Evolutionary conservation across 805 yeast species (phyloP).

Genomic region (Wickerhamiella azyma): DNA sequence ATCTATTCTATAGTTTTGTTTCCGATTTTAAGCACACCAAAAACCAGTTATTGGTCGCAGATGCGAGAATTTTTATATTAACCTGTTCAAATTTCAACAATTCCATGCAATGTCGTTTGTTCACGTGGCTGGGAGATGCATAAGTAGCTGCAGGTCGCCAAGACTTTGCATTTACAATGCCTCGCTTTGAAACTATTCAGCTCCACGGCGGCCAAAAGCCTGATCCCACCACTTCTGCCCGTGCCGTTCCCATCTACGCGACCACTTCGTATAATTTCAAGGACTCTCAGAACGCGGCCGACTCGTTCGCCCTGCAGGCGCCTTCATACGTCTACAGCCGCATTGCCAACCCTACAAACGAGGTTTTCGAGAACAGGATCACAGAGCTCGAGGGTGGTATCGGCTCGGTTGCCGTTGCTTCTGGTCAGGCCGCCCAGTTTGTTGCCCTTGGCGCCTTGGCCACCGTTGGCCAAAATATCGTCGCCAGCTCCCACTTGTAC

Average conservation of each 20-base stretch:
- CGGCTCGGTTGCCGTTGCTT: slow-evolving; percentile 76
- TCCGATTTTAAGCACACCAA: neutral
- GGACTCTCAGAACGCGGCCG: slow-evolving; percentile 84
- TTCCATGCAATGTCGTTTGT: neutral
- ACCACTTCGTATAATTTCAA: slow-evolving; percentile 80
- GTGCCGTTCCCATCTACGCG: slow-evolving; percentile 92
- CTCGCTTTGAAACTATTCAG: slow-evolving; percentile 57
- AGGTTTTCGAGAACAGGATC: slow-evolving; percentile 79
- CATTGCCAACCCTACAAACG: slow-evolving; percentile 84
- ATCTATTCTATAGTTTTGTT: too few relatives aligned
- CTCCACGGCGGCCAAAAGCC: slow-evolving; percentile 85
- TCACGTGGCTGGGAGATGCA: neutral
- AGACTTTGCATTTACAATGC: neutral
- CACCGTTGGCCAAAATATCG: slow-evolving; percentile 77
- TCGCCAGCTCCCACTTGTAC: slow-evolving; percentile 73
- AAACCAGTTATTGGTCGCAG: too few relatives aligned
- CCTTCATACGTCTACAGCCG: slow-evolving; percentile 84
- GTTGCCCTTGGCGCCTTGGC: slow-evolving; percentile 73
- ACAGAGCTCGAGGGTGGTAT: slow-evolving; percentile 90
- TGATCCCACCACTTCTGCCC: slow-evolving; percentile 50
- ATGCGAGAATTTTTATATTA: neutral
- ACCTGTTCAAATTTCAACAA: neutral
- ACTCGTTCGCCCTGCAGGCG: slow-evolving; percentile 69
- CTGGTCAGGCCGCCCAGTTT: slow-evolving; percentile 97
- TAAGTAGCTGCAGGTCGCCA: neutral